Evolutionary conservation across 2,329 filamentous ascomycete species (phyloP).

Genomic region (Pseudomassariella vexata): DNA sequence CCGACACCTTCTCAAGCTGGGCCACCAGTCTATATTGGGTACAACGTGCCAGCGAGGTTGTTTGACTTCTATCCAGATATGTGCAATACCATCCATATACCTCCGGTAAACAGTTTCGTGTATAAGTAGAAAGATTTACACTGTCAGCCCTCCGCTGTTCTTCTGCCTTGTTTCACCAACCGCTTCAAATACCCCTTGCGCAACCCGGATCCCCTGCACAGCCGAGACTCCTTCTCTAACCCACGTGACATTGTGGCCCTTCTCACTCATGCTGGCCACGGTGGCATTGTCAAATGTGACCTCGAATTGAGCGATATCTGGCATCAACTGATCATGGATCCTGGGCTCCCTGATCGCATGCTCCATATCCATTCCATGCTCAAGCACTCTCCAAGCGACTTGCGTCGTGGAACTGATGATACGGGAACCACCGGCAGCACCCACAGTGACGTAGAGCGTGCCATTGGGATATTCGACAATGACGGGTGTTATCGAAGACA

Average conservation of each 20-base stretch:
- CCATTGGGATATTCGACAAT: constrained; percentile 63
- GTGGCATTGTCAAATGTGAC: constrained; percentile 60
- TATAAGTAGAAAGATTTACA: too few relatives aligned
- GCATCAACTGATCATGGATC: constrained; percentile 77
- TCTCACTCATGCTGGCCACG: constrained; percentile 53
- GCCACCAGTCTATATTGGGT: too few relatives aligned
- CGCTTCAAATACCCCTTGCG: constrained; percentile 71
- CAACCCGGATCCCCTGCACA: constrained; percentile 62
- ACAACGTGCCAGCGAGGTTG: too few relatives aligned
- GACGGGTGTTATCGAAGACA: constrained; percentile 76
- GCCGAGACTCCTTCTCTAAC: constrained; percentile 57
- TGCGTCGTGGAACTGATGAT: constrained; percentile 80
- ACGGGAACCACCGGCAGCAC: constrained; percentile 73
- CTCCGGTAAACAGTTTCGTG: too few relatives aligned
- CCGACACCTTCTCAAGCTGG: too few relatives aligned
- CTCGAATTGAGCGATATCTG: constrained; percentile 64
- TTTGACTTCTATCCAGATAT: too few relatives aligned
- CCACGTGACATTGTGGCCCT: constrained; percentile 69
- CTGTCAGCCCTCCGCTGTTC: constrained; percentile 59
- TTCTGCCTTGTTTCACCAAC: constrained; percentile 69
- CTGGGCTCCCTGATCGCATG: constrained; percentile 62
- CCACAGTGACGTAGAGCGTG: constrained; percentile 62
- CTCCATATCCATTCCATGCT: constrained; percentile 51
- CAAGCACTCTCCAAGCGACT: constrained; percentile 66
- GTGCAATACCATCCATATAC: too few relatives aligned